Evolutionary conservation across 495 filamentous ascomycete genomes (phyloP), one percentile per base, ranked within the genome.

Genomic region (Cudoniella acicularis): DNA sequence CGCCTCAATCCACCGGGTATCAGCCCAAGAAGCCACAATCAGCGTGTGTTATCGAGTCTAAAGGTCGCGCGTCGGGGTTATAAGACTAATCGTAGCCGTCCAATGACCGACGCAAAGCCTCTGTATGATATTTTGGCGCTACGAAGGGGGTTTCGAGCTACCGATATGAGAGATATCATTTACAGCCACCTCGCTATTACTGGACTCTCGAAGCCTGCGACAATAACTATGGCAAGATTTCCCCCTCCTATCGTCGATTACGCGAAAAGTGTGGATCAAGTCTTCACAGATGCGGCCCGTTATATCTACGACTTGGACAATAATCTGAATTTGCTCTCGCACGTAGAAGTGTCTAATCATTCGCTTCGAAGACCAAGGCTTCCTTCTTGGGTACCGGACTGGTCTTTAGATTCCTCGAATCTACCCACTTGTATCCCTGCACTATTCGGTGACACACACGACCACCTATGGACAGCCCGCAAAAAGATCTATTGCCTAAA

Each of bases 381-480:
- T 1, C 54, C 60, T 2, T 63, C 60, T 8, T 63, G 60, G 60
- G 60, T 54, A 10, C 60, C 60, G 17, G 46, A 63, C 41, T 63
- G 60, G 60, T 40, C 45, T 0, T 36, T 36, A 13, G 30, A 4
- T 36, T 13, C 30, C 13, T 36, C 30, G 21, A n/a, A n/a, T n/a
- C n/a, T n/a, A n/a, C n/a, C n/a, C n/a, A n/a, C n/a, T n/a, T n/a
- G n/a, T n/a, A n/a, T n/a, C n/a, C n/a, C n/a, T n/a, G n/a, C n/a
- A n/a, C n/a, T n/a, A n/a, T n/a, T n/a, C n/a, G n/a, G n/a, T n/a
- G n/a, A n/a, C n/a, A n/a, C n/a, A n/a, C n/a, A n/a, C n/a, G n/a
- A n/a, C n/a, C n/a, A n/a, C n/a, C n/a, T n/a, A n/a, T n/a, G n/a
- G n/a, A n/a, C n/a, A n/a, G n/a, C n/a, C n/a, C n/a, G n/a, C n/a